Conservation (phyloP, 179 eudicot species). For the Gypsophila paniculata region DNA sequence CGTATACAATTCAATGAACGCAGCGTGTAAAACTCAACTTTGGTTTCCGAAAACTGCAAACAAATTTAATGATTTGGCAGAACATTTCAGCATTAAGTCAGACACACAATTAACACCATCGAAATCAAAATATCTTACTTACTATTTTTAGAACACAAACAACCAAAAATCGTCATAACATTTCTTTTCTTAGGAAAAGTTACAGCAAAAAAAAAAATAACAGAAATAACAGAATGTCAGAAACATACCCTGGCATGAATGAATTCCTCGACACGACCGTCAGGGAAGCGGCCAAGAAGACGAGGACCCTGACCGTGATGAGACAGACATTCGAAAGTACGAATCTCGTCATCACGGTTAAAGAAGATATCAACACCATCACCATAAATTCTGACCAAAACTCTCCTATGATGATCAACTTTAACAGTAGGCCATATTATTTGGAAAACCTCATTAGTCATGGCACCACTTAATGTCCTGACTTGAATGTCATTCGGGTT, state of each 20-base stretch:
- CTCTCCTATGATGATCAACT: constrained; percentile 37
- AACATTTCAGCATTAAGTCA: no score
- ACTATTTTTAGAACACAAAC: no score
- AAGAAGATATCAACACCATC: constrained; percentile 78
- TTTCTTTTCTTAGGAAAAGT: no score
- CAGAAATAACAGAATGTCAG: no score
- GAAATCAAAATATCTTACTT: no score
- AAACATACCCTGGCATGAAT: constrained; percentile 87
- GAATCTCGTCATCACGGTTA: constrained; percentile 65
- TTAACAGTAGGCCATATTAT: constrained; percentile 55
- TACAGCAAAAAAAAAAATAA: no score
- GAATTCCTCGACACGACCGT: constrained; percentile 87
- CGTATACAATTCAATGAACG: no score
- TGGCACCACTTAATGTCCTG: constrained; percentile 62
- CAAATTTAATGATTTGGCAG: no score
- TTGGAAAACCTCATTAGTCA: constrained; percentile 72
- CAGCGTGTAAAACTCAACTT: no score
- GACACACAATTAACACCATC: no score
- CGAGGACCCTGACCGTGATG: constrained; percentile 70
- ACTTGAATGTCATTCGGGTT: constrained; percentile 50
- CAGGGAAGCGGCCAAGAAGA: constrained; percentile 59
- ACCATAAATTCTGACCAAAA: constrained; percentile 69
- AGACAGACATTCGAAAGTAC: constrained; percentile 63
- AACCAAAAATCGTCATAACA: no score
- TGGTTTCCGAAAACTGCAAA: no score